Base-by-base conservation (phyloP, 306 rosid species). In the Rubus idaeus region DNA sequence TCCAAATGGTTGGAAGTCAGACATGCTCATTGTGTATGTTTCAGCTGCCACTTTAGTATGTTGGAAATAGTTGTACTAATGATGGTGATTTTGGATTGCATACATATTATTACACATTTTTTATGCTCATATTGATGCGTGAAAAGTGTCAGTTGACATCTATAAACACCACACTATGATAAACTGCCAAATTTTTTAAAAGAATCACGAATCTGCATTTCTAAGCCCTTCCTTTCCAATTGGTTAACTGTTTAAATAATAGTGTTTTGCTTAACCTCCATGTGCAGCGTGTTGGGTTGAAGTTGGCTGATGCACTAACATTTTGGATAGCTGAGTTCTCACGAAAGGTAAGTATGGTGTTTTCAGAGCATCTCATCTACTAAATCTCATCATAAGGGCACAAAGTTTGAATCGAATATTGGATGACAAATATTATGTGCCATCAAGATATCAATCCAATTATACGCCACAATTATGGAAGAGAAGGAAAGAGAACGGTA, bases 281-380 rank as follows among this genome's bases (percentile, higher is more conserved):
- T 70, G 41, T 76, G 55, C 71, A 95, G 97, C 94, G 99, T 82
- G 97, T 90, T 87, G 97, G 99, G 58, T 87, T 95, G 87, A 95
- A 89, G 81, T 76, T 95, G 80, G 99, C 92, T 66, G 99, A 95
- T 76, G 92, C 99, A 47, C 91, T 95, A 84, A 91, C 92, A 2
- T 92, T 95, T 83, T 95, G 99, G 99, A 92, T 84, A 87, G 86
- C 89, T 5, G 99, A 92, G 89, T 92, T 95, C 88, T 90, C 99
- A 42, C 90, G 85, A 41, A 92, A 84, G 91, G 99, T 90, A 76
- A 81, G 77, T 61, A 78, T 30, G 2, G 56, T 66, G 70, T 70
- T 78, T 60, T 73, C 51, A 35, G 49, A 69, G 53, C 51, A 39
- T 66, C 71, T 60, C 58, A 61, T 74, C 37, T 26, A 60, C 26